Base-by-base conservation (phyloP, 2,329 filamentous ascomycete genomes). In the Hortaea werneckii region DNA sequence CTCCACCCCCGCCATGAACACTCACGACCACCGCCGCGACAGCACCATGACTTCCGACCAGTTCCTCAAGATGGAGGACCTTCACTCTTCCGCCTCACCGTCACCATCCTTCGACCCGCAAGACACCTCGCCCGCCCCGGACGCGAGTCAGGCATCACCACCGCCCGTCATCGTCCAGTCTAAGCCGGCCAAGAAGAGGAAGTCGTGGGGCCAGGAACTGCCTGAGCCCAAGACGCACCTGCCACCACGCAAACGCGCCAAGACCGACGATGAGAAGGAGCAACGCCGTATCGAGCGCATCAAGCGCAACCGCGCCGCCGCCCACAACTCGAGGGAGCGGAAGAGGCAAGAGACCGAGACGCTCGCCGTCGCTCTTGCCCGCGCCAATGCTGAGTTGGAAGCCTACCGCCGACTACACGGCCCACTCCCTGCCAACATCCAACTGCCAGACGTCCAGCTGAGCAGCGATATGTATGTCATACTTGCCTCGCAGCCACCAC, bases 211-310 rank as follows among this genome's bases (percentile, higher is more conserved):
- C 42, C 92, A 98, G 68, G 87, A 94, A 65, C 80, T 96, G 37
- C 92, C 92, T 12, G 87, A 94, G 63, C 92, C 92, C 38, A 96
- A 95, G 77, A 96, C 92, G 29, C 94, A 90, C 62, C 80, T 96
- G 6, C 90, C 90, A 50, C 90, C 90, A 37, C 83, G 89, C 55
- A 98, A 98, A 79, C 87, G 92, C 51, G 92, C 92, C 58, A 98
- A 96, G 78, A 98, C 92, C 2, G 90, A 94, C 60, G 92, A 95
- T 61, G 92, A 98, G 69, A 98, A 98, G 72, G 92, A 96, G 70
- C 92, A 98, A 68, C 85, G 92, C 39, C 85, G 92, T 51, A 94
- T 96, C 45, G 92, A 98, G 73, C 87, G 92, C 51, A 92, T 98
- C 54, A 87, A 96, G 58, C 84, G 92, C 39, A 98, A 98, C 65